These are phyloP conservation scores for Phytomonas sp. DNA, from an alignment of 208 protist species.

Conservation along the genomic window DNA sequence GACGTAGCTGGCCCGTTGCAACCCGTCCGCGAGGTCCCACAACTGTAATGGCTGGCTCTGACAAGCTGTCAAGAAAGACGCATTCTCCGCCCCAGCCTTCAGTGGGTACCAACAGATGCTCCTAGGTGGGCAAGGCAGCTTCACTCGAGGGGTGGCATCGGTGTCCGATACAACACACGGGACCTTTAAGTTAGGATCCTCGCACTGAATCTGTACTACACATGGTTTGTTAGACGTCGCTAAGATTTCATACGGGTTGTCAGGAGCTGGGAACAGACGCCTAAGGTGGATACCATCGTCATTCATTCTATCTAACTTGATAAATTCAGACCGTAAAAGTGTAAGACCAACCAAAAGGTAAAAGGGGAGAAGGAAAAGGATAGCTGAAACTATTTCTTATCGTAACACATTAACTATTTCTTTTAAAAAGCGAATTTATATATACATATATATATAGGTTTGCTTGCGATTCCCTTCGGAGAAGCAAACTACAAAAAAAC, in stretches of 20 bases:
- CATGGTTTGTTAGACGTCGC: constrained; percentile 27
- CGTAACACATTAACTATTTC: constrained; percentile 2
- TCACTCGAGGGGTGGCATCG: constrained; percentile 24
- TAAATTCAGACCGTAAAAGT: not conserved
- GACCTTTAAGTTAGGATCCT: not conserved
- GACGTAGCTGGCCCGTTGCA: constrained; percentile 60
- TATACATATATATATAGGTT: not conserved
- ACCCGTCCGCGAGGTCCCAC: constrained; percentile 59
- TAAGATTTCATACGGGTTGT: constrained; percentile 33
- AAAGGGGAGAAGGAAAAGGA: not conserved
- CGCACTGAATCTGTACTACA: not conserved
- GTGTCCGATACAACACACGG: not conserved
- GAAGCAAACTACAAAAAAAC: not conserved
- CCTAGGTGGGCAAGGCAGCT: constrained; percentile 53
- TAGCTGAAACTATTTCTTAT: not conserved
- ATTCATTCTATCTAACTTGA: not conserved
- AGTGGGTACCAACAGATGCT: constrained; percentile 76
- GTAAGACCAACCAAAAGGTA: not conserved
- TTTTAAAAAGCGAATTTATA: not conserved
- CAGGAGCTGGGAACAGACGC: constrained; percentile 46
- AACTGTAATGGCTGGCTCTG: constrained; percentile 60
- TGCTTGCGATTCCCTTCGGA: not conserved
- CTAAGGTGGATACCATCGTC: constrained; percentile 23
- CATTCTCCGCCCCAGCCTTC: constrained; percentile 31
- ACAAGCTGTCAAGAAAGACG: constrained; percentile 51